Percentiles rank a stretch among this genome's conserved stretches.
These are phyloP conservation scores for Alliaria petiolata DNA, from an alignment of 345 rosid genomes.

Conservation along the genomic window DNA sequence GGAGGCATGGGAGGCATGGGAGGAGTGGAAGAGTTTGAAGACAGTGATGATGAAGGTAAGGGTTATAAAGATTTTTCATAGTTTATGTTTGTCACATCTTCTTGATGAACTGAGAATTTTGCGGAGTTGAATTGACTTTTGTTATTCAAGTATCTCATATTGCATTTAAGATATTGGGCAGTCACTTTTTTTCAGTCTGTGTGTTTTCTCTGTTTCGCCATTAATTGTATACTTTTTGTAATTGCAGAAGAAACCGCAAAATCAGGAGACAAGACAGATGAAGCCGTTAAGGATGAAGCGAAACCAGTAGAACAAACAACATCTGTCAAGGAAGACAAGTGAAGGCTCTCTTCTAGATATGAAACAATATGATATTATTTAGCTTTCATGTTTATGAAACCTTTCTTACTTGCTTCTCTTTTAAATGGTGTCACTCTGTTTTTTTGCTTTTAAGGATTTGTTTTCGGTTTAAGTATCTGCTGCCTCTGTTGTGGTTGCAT, in stretches of 20 bases:
- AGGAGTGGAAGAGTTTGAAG: conserved; percentile 68
- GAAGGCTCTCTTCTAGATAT: conserved; percentile 7
- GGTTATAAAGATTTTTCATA: background rate
- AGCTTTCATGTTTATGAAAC: conserved; percentile 7
- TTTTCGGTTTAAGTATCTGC: background rate
- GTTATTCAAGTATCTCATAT: background rate
- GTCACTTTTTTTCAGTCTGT: background rate
- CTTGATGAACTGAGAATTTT: background rate
- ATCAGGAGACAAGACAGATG: conserved; percentile 25
- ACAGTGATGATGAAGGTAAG: conserved; percentile 93
- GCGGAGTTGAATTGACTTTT: background rate
- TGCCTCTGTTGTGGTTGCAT: background rate
- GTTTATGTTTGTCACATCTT: conserved; percentile 7
- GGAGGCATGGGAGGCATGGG: too few species aligned
- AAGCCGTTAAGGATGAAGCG: background rate
- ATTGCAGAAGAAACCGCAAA: conserved; percentile 20
- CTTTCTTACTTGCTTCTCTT: background rate
- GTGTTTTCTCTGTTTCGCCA: background rate
- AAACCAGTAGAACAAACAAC: conserved; percentile 22
- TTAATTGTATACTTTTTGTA: background rate
- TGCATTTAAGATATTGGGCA: background rate
- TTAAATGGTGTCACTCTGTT: conserved; percentile 14
- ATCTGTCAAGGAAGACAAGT: conserved; percentile 25
- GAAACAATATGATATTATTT: conserved; percentile 10
- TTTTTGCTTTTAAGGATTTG: conserved; percentile 14